These are phyloP conservation scores for Irpex sp. DNA, from an alignment of 1,284 basidiomycete genomes.

Conservation along the genomic window DNA sequence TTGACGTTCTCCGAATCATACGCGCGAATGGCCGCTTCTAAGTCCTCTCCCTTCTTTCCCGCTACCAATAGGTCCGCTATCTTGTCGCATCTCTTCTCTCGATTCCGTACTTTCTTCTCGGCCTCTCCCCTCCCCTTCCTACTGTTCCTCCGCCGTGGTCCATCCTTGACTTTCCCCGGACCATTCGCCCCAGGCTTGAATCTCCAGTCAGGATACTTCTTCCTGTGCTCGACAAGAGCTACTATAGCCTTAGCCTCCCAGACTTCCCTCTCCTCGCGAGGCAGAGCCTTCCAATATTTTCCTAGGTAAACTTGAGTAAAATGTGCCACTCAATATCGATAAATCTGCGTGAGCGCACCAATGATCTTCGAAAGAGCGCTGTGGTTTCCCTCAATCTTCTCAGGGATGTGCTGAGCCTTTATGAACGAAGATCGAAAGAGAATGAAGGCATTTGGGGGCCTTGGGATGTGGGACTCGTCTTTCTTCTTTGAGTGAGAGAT, in stretches of 20 bases:
- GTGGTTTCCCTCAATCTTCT: constrained; percentile 76
- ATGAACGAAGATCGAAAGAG: constrained; percentile 91
- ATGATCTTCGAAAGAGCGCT: constrained; percentile 58
- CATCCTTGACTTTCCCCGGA: constrained; percentile 44
- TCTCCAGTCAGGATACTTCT: constrained; percentile 73
- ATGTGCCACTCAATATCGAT: not conserved
- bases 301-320: constrained; percentile 28
- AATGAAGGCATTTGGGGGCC: constrained; percentile 94
- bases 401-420: constrained; percentile 69
- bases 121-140: constrained; percentile 35
- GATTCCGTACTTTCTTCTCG: constrained; percentile 36
- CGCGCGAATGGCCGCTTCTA: constrained; percentile 44
- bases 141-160: constrained; percentile 24
- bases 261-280: constrained; percentile 56
- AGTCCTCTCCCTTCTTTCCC: constrained; percentile 45
- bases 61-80: constrained; percentile 49
- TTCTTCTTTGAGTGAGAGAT: constrained; percentile 42
- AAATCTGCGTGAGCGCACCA: constrained; percentile 24
- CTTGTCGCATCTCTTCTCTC: constrained; percentile 41
- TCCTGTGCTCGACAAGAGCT: constrained; percentile 75
- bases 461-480: constrained; percentile 72
- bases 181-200: constrained; percentile 63
- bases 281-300: constrained; percentile 58
- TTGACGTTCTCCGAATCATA: constrained; percentile 29
- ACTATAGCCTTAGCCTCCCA: constrained; percentile 76